These are phyloP conservation scores for Capsella rubella DNA, from an alignment of 441 rosid genomes.

Conservation along the genomic window DNA sequence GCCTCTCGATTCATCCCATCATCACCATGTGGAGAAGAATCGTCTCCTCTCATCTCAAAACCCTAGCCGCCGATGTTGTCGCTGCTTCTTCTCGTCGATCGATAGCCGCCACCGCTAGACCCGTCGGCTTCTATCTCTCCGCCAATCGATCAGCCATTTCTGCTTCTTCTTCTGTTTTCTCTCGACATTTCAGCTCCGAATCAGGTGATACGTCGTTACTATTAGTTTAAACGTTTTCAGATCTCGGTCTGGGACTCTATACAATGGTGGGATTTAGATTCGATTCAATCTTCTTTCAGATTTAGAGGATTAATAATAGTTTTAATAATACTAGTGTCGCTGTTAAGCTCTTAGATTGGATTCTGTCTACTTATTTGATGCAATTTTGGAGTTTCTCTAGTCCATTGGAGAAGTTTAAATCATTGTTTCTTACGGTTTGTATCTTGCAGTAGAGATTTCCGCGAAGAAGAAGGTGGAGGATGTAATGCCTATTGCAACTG, in stretches of 20 bases:
- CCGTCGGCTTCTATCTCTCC: constrained; percentile 27
- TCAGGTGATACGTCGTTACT: constrained; percentile 54
- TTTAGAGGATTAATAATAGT: too few species aligned
- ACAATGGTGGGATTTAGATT: not conserved
- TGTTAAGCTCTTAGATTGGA: too few species aligned
- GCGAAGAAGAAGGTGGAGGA: constrained; percentile 77
- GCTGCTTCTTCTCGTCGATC: constrained; percentile 49
- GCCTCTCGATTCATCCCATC: not conserved
- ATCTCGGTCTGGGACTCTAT: constrained; percentile 15
- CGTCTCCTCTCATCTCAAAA: constrained; percentile 69
- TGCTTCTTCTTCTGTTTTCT: constrained; percentile 47
- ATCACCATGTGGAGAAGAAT: constrained; percentile 84
- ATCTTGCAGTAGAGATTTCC: constrained; percentile 49
- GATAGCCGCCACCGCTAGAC: constrained; percentile 34
- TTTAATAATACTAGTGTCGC: too few species aligned
- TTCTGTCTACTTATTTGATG: not conserved
- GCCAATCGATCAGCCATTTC: constrained; percentile 45
- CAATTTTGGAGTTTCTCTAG: not conserved
- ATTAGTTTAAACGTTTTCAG: constrained; percentile 9
- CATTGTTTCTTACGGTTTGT: constrained; percentile 1
- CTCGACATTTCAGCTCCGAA: constrained; percentile 59
- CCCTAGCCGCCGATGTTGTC: constrained; percentile 52
- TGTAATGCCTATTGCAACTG: constrained; percentile 93
- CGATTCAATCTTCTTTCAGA: not conserved
- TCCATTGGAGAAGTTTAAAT: not conserved